These are phyloP conservation scores for Vitellaria paradoxa DNA, from an alignment of 179 eudicot genomes.

Conservation along the genomic window DNA sequence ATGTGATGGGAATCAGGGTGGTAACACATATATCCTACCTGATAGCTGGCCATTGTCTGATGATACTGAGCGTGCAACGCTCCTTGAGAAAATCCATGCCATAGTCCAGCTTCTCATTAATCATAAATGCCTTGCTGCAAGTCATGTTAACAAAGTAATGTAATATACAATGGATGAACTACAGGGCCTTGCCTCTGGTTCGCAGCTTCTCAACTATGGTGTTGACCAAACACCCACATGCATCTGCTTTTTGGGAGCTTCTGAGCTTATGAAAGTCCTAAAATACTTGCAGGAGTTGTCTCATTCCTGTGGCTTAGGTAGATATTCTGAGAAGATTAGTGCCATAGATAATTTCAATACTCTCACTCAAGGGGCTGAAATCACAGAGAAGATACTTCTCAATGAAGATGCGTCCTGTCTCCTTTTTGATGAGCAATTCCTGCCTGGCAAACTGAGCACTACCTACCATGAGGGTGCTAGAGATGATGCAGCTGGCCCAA, in stretches of 20 bases:
- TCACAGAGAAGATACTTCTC: constrained; percentile 50
- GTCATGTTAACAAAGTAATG: constrained; percentile 68
- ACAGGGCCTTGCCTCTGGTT: constrained; percentile 66
- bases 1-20: constrained; percentile 35
- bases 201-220: constrained; percentile 61
- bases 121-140: constrained; percentile 69
- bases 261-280: constrained; percentile 65
- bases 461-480: constrained; percentile 20
- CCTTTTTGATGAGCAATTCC: constrained; percentile 57
- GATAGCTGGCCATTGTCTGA: constrained; percentile 73
- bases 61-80: constrained; percentile 69
- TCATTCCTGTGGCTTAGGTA: constrained; percentile 64
- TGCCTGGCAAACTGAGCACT: constrained; percentile 26
- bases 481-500: constrained; percentile 30
- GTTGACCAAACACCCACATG: constrained; percentile 75
- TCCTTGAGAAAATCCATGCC: constrained; percentile 69
- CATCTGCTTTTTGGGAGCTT: constrained; percentile 81
- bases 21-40: constrained; percentile 38
- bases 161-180: constrained; percentile 70
- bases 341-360: constrained; percentile 39
- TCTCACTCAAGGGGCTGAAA: constrained; percentile 34
- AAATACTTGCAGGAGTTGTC: constrained; percentile 72
- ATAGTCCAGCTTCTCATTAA: constrained; percentile 53
- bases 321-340: constrained; percentile 59
- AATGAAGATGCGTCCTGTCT: constrained; percentile 58